Percentiles rank a stretch among this genome's conserved stretches.
Conservation (phyloP, 257 asterid species). For the Schizonepeta tenuifolia region DNA sequence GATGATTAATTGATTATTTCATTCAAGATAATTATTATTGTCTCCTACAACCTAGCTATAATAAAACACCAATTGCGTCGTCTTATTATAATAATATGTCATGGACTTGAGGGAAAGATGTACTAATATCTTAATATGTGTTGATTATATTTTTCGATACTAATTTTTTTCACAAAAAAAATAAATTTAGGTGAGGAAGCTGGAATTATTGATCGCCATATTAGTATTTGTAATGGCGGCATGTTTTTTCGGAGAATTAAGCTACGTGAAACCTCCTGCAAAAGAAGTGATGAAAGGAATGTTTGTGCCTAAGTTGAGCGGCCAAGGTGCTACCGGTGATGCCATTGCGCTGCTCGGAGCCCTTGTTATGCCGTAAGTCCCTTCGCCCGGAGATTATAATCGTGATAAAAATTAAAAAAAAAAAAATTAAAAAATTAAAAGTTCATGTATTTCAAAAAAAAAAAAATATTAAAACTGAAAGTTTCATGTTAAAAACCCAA, state of each 20-base stretch:
- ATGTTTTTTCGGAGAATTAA: conserved; percentile 83
- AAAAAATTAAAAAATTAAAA: too few species aligned
- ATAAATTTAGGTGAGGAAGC: conserved; percentile 70
- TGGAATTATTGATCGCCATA: conserved; percentile 71
- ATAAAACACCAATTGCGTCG: not conserved
- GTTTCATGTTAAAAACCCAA: too few species aligned
- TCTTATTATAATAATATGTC: too few species aligned
- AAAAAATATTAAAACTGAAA: too few species aligned
- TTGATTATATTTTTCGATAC: not conserved
- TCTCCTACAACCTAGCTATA: not conserved
- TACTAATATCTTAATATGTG: not conserved
- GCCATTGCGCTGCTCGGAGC: conserved; percentile 94
- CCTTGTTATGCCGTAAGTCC: conserved; percentile 87
- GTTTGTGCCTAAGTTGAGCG: conserved; percentile 78
- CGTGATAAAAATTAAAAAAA: too few species aligned
- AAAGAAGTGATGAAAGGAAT: conserved; percentile 67
- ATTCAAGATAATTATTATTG: not conserved
- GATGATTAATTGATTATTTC: too few species aligned
- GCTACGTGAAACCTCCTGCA: conserved; percentile 83
- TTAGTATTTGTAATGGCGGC: conserved; percentile 88
- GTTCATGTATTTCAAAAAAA: too few species aligned
- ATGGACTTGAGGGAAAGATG: too few species aligned
- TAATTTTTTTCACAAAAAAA: not conserved
- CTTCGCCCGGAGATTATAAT: too few species aligned
- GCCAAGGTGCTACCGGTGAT: conserved; percentile 75